phyloP scores from a whole-genome alignment of 371 early-diverging fungal species.

The Mortierella sp. region DNA sequence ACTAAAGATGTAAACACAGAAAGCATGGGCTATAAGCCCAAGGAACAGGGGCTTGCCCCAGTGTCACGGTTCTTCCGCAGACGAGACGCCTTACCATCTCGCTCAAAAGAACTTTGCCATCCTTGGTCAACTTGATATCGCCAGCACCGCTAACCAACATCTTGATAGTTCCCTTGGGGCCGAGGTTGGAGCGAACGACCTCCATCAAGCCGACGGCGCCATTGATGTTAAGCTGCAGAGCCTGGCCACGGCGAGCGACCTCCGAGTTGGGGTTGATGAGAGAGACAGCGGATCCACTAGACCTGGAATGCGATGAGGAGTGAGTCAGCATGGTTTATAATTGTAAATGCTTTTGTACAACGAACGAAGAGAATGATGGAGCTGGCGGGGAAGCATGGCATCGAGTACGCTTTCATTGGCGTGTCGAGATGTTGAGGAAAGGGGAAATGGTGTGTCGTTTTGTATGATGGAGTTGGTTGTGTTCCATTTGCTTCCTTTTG shows the following conservation, averaged over 20 bases:
- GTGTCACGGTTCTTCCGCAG: not conserved
- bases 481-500: not conserved
- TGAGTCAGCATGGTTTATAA: not conserved
- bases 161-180: constrained; percentile 99
- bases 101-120: constrained; percentile 96
- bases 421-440: not conserved
- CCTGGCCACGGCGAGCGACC: constrained; percentile 99
- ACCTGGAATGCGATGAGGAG: constrained; percentile 29
- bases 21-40: not conserved
- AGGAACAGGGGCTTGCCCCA: not conserved
- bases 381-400: not conserved
- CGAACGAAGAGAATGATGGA: not conserved
- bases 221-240: constrained; percentile 96
- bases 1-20: not conserved
- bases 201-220: constrained; percentile 97
- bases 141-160: constrained; percentile 99
- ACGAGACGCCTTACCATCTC: constrained; percentile 89
- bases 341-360: not conserved
- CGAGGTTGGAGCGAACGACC: constrained; percentile 97
- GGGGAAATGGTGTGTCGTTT: not conserved
- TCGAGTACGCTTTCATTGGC: not conserved
- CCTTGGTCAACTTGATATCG: constrained; percentile 96
- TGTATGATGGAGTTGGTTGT: not conserved
- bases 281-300: constrained; percentile 83
- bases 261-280: constrained; percentile 98